Percentiles rank a stretch among this genome's conserved stretches.
Evolutionary conservation across 192 early-diverging fungal species (phyloP).

Genomic region (Dispira simplex): DNA sequence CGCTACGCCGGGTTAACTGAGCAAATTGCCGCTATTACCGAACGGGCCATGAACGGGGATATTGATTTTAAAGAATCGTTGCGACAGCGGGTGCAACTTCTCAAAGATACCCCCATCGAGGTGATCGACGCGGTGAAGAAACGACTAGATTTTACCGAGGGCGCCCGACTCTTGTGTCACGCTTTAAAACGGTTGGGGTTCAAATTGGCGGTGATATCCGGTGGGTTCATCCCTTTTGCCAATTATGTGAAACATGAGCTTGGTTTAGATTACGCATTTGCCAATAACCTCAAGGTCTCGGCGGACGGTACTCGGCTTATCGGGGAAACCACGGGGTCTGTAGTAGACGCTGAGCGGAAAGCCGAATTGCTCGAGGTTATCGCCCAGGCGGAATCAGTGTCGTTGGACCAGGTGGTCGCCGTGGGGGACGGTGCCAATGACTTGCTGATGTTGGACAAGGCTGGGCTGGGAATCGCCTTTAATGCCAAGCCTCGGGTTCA

Average conservation of each 20-base stretch:
- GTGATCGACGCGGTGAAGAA: conserved; percentile 68
- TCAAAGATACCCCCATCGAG: conserved; percentile 70
- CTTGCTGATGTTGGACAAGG: conserved; percentile 82
- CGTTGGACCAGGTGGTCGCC: conserved; percentile 85
- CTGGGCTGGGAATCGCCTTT: conserved; percentile 93
- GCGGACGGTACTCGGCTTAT: conserved; percentile 69
- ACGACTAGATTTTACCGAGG: conserved; percentile 71
- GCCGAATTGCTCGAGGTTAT: conserved; percentile 92
- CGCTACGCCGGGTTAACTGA: conserved; percentile 78
- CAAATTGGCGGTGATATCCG: conserved; percentile 92
- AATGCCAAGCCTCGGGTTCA: conserved; percentile 98
- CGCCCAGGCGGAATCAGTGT: conserved; percentile 81
- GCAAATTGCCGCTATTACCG: conserved; percentile 84
- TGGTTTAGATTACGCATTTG: conserved; percentile 94
- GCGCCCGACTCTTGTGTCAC: conserved; percentile 76
- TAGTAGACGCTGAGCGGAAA: conserved; percentile 86
- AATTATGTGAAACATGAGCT: conserved; percentile 78
- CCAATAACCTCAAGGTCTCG: conserved; percentile 82
- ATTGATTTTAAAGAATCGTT: conserved; percentile 95
- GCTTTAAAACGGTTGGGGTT: conserved; percentile 85
- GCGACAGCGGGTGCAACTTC: conserved; percentile 63
- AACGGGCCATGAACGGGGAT: conserved; percentile 94
- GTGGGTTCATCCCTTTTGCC: conserved; percentile 92
- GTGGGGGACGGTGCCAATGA: conserved; percentile 99
- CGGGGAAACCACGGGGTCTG: conserved; percentile 75